phyloP scores from a whole-genome alignment of 345 rosid genomes.

The Balakata baccata region DNA sequence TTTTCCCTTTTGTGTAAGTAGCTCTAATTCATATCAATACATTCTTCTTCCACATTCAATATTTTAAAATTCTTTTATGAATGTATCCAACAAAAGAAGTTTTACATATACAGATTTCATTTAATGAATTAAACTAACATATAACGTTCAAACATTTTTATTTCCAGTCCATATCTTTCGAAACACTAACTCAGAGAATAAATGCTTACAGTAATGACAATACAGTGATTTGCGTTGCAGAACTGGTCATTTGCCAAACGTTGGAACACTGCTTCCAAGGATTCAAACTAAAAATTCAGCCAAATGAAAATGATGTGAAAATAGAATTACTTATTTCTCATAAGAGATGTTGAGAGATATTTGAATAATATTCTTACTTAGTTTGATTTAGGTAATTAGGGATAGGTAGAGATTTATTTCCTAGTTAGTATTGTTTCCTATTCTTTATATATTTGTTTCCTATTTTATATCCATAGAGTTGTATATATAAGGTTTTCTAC shows the following conservation, averaged over 20 bases:
- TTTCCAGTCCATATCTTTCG: background rate
- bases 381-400: no score
- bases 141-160: no score
- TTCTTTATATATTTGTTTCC: no score
- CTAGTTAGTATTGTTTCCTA: no score
- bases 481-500: no score
- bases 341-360: no score
- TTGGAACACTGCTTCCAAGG: constrained; percentile 68
- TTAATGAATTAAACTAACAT: background rate
- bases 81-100: background rate
- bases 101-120: background rate
- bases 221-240: constrained; percentile 73
- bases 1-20: no score
- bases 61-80: background rate
- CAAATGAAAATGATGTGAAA: constrained; percentile 2
- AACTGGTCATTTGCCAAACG: constrained; percentile 83
- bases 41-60: background rate
- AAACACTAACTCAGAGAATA: background rate
- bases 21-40: background rate
- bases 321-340: constrained; percentile 8
- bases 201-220: constrained; percentile 72
- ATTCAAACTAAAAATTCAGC: constrained; percentile 7
- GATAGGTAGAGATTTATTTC: no score
- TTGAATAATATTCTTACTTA: no score
- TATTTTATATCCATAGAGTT: no score